Evolutionary conservation across 1,284 basidiomycete genomes (phyloP).

Genomic region (Marasmius sp.): DNA sequence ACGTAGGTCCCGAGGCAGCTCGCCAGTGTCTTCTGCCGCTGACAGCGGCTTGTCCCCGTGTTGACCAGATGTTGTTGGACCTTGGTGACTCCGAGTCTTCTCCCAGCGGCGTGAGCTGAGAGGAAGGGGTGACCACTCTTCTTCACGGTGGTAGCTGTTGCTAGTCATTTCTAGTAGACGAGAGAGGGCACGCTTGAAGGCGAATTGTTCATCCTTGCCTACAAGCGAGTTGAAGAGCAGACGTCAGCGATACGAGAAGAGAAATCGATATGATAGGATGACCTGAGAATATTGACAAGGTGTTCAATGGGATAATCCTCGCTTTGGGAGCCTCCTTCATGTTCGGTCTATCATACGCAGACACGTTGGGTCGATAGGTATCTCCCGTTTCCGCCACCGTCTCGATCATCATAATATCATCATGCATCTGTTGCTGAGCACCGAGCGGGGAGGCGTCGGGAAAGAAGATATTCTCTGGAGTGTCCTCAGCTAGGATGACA

Average conservation of each 20-base stretch:
- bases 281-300: constrained; percentile 66
- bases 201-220: constrained; percentile 69
- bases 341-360: constrained; percentile 49
- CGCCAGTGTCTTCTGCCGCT: constrained; percentile 20
- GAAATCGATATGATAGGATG: constrained; percentile 3
- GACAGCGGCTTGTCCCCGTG: constrained; percentile 21
- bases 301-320: constrained; percentile 37
- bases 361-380: constrained; percentile 60
- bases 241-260: neutral
- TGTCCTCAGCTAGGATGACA: constrained; percentile 46
- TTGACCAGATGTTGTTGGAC: neutral
- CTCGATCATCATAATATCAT: constrained; percentile 60
- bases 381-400: constrained; percentile 57
- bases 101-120: constrained; percentile 39
- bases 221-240: neutral
- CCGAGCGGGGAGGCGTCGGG: constrained; percentile 40
- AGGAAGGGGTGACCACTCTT: constrained; percentile 47
- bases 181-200: constrained; percentile 69
- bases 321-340: constrained; percentile 33
- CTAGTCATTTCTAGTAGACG: constrained; percentile 68
- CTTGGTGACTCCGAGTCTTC: constrained; percentile 2
- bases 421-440: constrained; percentile 19
- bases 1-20: constrained; percentile 24
- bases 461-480: constrained; percentile 59
- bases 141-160: constrained; percentile 42